Evolutionary conservation across 2,329 filamentous ascomycete genomes (phyloP), one percentile per base, ranked within the genome.

Genomic region (Colletotrichum tanaceti): DNA sequence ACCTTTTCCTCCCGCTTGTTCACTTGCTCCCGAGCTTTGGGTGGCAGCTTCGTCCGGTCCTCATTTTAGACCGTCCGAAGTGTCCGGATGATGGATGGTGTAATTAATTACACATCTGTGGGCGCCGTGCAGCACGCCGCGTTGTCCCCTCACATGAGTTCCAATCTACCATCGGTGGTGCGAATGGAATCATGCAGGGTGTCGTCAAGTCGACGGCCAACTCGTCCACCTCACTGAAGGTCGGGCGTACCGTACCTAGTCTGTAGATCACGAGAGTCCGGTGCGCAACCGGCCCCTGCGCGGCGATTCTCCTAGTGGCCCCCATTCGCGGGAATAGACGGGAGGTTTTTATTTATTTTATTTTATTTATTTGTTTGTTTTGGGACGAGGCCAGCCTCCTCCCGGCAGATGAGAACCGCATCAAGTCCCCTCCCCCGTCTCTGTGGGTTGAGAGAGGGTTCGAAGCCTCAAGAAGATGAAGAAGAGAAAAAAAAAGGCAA

Each of bases 251-350:
- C n/a, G n/a, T n/a, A n/a, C n/a, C n/a, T n/a, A n/a, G n/a, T n/a
- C n/a, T n/a, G n/a, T 22, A n/a, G 58, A 59, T 39, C 24, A 38
- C 18, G 35, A 13, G 9, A 60, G 28, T 39, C 32, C 63, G 46
- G 58, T 55, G 60, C 58, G 58, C 32, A 63, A 66, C 49, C 43
- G 63, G 41, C 32, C 63, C 58, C 46, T 50, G 38, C 60, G 35
- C 22, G 7, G n/a, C n/a, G 20, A 14, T 39, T 28, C 50, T 41
- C 14, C 24, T 47, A 35, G 49, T 39, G 47, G 43, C 39, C 61
- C 61, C 50, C 35, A 47, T 44, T 43, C 39, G 14, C 66, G 66
- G 63, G 66, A 69, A 61, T 69, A 60, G 62, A 69, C 66, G 62
- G 66, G 57, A 61, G 38, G 24, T 24, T 43, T 43, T 44, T n/a